These are phyloP conservation scores for Aspergillus ostianus DNA, from an alignment of 495 filamentous ascomycete genomes.

Conservation along the genomic window DNA sequence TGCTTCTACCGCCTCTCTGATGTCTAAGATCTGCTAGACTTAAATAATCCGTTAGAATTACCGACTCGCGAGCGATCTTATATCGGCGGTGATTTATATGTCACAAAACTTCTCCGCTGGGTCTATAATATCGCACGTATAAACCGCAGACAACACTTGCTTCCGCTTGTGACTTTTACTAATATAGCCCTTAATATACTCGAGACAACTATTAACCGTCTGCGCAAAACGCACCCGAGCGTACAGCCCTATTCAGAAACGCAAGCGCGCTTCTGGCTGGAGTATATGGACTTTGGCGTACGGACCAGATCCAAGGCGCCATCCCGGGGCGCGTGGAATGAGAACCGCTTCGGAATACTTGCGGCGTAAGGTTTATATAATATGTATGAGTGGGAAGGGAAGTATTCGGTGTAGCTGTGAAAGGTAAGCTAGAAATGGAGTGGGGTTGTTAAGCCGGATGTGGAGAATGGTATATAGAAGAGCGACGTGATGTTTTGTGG, in stretches of 20 bases:
- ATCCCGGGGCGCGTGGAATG: background rate
- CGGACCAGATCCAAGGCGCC: too few relatives aligned
- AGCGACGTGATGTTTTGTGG: conserved; percentile 23
- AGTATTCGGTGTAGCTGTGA: too few relatives aligned
- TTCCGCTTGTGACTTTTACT: conserved; percentile 19
- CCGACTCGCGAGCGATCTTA: conserved; percentile 9
- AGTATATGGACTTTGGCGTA: conserved; percentile 4
- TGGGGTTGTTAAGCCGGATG: too few relatives aligned
- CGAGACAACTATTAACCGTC: conserved; percentile 20
- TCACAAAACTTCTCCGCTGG: conserved; percentile 22
- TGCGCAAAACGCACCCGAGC: conserved; percentile 17
- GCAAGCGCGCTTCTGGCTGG: conserved; percentile 28
- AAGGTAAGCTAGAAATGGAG: too few relatives aligned
- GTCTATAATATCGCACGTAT: conserved; percentile 18
- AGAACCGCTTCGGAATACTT: conserved; percentile 15
- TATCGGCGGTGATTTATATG: background rate
- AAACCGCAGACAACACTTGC: conserved; percentile 16
- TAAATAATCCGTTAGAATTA: too few relatives aligned
- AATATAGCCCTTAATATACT: conserved; percentile 22
- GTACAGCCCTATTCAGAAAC: conserved; percentile 22
- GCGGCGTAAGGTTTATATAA: conserved; percentile 21
- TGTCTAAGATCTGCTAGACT: conserved; percentile 25
- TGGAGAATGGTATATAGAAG: conserved; percentile 16
- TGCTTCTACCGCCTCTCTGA: conserved; percentile 26
- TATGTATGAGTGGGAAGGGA: conserved; percentile 20